A percentile compares a stretch with the other conserved stretches of the same genome.
These are phyloP conservation scores for Pythium chondricola DNA, from an alignment of 352 stramenopile genomes.

Conservation along the genomic window DNA sequence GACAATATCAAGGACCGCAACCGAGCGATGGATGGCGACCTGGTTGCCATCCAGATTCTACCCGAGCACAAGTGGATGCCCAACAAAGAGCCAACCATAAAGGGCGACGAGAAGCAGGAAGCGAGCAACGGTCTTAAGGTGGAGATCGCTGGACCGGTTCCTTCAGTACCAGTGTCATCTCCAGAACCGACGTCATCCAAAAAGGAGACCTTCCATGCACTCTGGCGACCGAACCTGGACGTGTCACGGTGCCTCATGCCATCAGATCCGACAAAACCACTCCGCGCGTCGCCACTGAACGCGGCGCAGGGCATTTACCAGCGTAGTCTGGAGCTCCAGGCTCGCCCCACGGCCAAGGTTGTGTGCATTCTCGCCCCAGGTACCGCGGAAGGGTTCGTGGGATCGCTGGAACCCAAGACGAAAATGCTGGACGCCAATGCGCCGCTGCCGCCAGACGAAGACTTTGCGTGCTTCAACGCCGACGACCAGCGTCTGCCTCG, in stretches of 20 bases:
- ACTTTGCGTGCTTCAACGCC: conserved; percentile 69
- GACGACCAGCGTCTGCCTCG: conserved; percentile 58
- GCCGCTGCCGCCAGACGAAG: conserved; percentile 38
- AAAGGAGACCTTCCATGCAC: conserved; percentile 3
- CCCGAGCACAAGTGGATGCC: conserved; percentile 53
- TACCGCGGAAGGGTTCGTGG: conserved; percentile 56
- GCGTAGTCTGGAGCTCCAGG: conserved; percentile 5
- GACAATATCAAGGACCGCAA: conserved; percentile 70
- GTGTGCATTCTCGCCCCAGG: conserved; percentile 59
- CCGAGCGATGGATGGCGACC: conserved; percentile 71
- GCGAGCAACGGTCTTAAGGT: conserved; percentile 3
- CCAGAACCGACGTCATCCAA: background rate
- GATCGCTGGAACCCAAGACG: conserved; percentile 48
- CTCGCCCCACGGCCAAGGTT: conserved; percentile 56
- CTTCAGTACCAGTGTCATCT: background rate
- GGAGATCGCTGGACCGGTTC: conserved; percentile 6
- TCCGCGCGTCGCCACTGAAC: background rate
- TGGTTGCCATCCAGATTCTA: conserved; percentile 60
- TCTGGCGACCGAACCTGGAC: conserved; percentile 18
- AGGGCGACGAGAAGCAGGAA: conserved; percentile 17
- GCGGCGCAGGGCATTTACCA: background rate
- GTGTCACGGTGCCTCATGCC: conserved; percentile 14
- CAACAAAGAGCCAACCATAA: conserved; percentile 17
- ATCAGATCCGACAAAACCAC: background rate
- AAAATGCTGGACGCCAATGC: conserved; percentile 26